Evolutionary conservation across 2,329 filamentous ascomycete species (phyloP), one percentile per base, ranked within the genome.

Genomic region (Penicillium sp.): DNA sequence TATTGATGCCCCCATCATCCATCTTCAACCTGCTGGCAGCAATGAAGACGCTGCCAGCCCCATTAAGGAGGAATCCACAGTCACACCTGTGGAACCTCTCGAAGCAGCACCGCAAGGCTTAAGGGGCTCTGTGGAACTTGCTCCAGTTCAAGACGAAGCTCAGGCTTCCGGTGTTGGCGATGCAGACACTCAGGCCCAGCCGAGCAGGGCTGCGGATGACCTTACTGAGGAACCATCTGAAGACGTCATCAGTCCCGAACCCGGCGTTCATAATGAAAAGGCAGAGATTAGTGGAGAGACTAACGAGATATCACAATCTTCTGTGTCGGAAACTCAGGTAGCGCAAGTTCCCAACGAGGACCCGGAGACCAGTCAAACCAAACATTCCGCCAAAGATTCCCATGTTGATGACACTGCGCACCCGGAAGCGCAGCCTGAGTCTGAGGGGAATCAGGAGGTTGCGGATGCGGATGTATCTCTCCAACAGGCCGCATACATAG

Each of bases 1-100:
- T 60, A 66, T 66, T 29, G 62, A 69, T 3, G 62, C 72, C 16
- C 65, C 65, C 9, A 61, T 62, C 35, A 55, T 60, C 10, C 57
- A 64, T 20, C 54, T 61, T 32, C 61, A 68, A 43, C 45, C 20
- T 20, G 44, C 58, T 8, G 13, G 29, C 7, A 50, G 37, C 39
- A 51, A 43, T 46, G 58, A 59, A 40, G 22, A 59, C 9, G 49
- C 50, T 42, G 29, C 24, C 37, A 44, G 37, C 46, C 51, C 45
- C 50, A 43, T 37, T 44, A 54, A 37, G 40, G 40, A 40, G n/a
- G 47, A 58, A 39, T 44, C 35, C 24, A 45, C 59, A 29, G 55
- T 53, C 43, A 22, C 35, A 20, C 37, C 45, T 7, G 50, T 55
- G 38, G 53, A 60, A 44, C 8, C 51, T 10, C 35, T 20, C n/a